phyloP scores from a whole-genome alignment of 208 protist species.

The Porcisia hertigi region DNA sequence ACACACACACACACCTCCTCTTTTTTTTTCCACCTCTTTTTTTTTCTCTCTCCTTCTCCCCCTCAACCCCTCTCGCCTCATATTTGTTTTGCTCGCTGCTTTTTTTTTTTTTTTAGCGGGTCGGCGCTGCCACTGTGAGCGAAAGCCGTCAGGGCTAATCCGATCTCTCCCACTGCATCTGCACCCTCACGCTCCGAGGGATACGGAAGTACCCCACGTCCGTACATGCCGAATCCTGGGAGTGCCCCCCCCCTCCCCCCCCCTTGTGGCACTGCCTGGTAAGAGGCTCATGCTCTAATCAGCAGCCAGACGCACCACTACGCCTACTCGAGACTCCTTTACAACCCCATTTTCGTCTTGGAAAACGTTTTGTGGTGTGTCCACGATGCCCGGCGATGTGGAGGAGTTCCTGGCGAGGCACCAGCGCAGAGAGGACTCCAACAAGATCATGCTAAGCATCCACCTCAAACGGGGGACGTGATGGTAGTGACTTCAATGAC shows the following conservation, averaged over 20 bases:
- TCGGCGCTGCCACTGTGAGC: neutral
- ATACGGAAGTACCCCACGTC: neutral
- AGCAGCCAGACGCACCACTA: neutral
- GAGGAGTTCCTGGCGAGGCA: slow-evolving; percentile 22
- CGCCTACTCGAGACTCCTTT: too few species aligned
- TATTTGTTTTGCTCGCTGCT: neutral
- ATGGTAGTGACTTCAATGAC: neutral
- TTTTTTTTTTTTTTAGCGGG: too few species aligned
- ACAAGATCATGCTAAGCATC: neutral
- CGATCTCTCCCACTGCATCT: neutral
- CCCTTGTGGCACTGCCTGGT: neutral
- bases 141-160: neutral
- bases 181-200: neutral
- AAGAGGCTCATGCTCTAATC: neutral
- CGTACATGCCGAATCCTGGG: neutral
- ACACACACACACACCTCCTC: neutral
- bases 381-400: slow-evolving; percentile 5
- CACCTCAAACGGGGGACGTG: neutral
- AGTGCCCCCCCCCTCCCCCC: too few species aligned
- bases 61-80: neutral
- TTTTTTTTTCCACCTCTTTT: too few species aligned
- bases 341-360: neutral
- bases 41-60: neutral
- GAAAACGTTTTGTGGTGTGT: neutral
- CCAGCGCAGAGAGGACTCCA: slow-evolving; percentile 12